Percentiles rank a stretch among this genome's conserved stretches.
Evolutionary conservation across 129 eudicot species (phyloP).

Genomic region (Tanacetum coccineum): DNA sequence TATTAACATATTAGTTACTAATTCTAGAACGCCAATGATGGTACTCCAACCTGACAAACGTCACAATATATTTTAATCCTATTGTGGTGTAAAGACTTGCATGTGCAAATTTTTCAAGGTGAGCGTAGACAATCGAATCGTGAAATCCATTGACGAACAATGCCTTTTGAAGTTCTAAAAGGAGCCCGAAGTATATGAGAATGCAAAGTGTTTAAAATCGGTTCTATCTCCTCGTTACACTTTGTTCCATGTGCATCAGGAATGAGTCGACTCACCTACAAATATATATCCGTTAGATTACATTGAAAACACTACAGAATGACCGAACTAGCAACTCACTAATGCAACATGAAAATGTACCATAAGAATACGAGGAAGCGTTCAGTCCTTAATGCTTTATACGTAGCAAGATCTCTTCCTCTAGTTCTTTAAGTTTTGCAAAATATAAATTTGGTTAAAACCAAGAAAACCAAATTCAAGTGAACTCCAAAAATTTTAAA

Average conservation of each 20-base stretch:
- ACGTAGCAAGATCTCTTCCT: conserved; percentile 67
- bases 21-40: not conserved
- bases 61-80: not conserved
- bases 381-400: conserved; percentile 77
- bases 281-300: conserved; percentile 7
- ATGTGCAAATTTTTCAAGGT: conserved; percentile 66
- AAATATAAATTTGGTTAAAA: too few species aligned
- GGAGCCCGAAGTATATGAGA: conserved; percentile 88
- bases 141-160: conserved; percentile 79
- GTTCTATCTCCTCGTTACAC: conserved; percentile 76
- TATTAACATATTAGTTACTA: not conserved
- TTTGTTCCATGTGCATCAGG: conserved; percentile 85
- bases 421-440: conserved; percentile 79
- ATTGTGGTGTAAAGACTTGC: conserved; percentile 31
- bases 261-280: conserved; percentile 78
- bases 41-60: too few species aligned
- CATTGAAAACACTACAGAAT: not conserved
- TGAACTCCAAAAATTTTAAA: too few species aligned
- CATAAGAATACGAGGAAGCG: conserved; percentile 75
- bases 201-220: conserved; percentile 55
- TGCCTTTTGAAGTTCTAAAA: conserved; percentile 57
- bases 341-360: conserved; percentile 27
- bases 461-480: too few species aligned
- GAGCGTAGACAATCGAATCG: conserved; percentile 84
- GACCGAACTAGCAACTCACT: conserved; percentile 3